phyloP scores from a whole-genome alignment of 1,139 yeast species.

The Torulaspora pretoriensis region DNA sequence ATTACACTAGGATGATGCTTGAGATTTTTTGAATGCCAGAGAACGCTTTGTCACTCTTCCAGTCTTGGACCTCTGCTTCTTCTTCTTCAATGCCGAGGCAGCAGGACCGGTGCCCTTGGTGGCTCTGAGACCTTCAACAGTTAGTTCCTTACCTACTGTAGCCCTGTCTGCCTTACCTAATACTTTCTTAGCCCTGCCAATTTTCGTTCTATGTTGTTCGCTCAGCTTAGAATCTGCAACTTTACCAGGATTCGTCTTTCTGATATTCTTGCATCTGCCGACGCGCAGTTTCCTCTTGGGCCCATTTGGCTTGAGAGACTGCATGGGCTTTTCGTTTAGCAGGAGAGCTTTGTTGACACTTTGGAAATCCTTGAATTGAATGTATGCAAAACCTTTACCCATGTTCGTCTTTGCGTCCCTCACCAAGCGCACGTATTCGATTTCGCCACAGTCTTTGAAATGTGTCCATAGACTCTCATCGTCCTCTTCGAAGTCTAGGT shows the following conservation, averaged over 20 bases:
- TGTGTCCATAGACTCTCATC: conserved; percentile 88
- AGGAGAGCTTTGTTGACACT: conserved; percentile 80
- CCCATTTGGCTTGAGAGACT: conserved; percentile 39
- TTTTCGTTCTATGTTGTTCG: conserved; percentile 66
- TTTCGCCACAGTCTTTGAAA: conserved; percentile 64
- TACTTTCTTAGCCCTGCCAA: conserved; percentile 73
- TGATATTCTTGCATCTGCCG: conserved; percentile 65
- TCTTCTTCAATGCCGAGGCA: conserved; percentile 58
- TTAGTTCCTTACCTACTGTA: conserved; percentile 48
- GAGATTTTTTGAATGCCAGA: conserved; percentile 31
- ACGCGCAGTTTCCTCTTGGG: conserved; percentile 70
- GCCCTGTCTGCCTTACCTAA: conserved; percentile 79
- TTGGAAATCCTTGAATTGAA: conserved; percentile 80
- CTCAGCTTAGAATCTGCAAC: conserved; percentile 37
- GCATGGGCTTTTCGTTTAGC: conserved; percentile 65
- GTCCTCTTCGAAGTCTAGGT: conserved; percentile 84
- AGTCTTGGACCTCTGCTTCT: conserved; percentile 54
- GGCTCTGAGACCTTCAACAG: conserved; percentile 81
- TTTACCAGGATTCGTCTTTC: conserved; percentile 30
- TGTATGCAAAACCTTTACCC: conserved; percentile 97
- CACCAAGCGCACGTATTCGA: conserved; percentile 84
- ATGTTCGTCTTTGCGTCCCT: conserved; percentile 91
- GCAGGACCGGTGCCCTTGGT: conserved; percentile 49
- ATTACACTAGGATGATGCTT: conserved; percentile 7
- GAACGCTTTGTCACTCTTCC: conserved; percentile 39